A percentile compares a stretch with the other conserved stretches of the same genome.
These are phyloP conservation scores for Calonectria fujianensis DNA, from an alignment of 2,329 filamentous ascomycete genomes.

Conservation along the genomic window DNA sequence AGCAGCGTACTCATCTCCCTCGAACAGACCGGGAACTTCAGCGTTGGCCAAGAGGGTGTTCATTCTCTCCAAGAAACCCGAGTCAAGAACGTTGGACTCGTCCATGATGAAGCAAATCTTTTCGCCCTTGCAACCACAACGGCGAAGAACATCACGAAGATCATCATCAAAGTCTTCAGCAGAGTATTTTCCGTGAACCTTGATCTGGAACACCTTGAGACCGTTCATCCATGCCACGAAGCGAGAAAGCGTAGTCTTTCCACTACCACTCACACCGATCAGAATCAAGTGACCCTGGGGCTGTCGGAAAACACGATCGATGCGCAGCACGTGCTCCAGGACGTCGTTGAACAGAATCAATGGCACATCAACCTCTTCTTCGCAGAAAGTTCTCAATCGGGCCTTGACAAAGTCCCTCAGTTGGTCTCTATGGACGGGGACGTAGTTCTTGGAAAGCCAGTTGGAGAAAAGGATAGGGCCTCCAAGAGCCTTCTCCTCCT, in stretches of 20 bases:
- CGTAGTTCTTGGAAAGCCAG: constrained; percentile 99
- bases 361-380: constrained; percentile 99
- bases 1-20: constrained; percentile 98
- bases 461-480: constrained; percentile 99
- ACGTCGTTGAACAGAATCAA: constrained; percentile 99
- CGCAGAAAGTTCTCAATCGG: constrained; percentile 97
- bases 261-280: constrained; percentile 98
- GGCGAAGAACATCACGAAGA: constrained; percentile 91
- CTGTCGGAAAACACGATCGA: constrained; percentile 98
- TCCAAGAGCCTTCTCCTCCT: constrained; percentile 90
- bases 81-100: constrained; percentile 98
- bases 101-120: constrained; percentile 99
- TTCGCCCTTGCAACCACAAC: constrained; percentile 97
- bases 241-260: constrained; percentile 97
- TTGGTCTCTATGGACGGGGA: constrained; percentile 96
- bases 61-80: constrained; percentile 99
- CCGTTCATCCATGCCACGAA: constrained; percentile 99
- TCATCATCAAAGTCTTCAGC: constrained; percentile 99
- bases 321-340: constrained; percentile 96
- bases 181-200: constrained; percentile 98
- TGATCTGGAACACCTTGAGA: constrained; percentile 99
- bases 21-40: constrained; percentile 98
- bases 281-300: constrained; percentile 98
- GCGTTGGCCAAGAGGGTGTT: constrained; percentile 98
- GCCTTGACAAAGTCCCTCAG: constrained; percentile 98